A percentile compares a stretch with the other conserved stretches of the same genome.
These are phyloP conservation scores for Mycena pura DNA, from an alignment of 768 basidiomycete species.

Conservation along the genomic window DNA sequence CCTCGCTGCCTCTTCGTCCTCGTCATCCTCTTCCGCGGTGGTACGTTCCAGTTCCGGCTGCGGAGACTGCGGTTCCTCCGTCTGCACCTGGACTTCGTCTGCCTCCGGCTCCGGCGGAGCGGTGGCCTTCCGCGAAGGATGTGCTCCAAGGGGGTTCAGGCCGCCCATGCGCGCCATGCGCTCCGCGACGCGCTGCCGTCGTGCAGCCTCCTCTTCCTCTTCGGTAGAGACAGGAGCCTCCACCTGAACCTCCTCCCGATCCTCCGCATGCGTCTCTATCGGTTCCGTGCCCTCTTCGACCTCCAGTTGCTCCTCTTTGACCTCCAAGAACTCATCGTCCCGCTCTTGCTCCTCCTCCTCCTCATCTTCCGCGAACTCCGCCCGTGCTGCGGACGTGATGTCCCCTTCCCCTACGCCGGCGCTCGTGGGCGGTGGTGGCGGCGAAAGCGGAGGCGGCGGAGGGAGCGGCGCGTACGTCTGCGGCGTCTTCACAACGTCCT, in stretches of 20 bases:
- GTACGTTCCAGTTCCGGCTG: neutral
- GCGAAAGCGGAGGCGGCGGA: neutral
- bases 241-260: neutral
- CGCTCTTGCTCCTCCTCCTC: neutral
- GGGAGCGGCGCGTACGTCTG: neutral
- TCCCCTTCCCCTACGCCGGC: constrained; percentile 7
- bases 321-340: too few species aligned
- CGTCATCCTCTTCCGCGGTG: constrained; percentile 30
- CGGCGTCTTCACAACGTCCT: constrained; percentile 13
- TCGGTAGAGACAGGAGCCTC: constrained; percentile 20
- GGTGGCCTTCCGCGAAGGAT: constrained; percentile 29
- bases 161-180: constrained; percentile 69
- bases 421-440: neutral
- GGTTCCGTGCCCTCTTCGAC: neutral
- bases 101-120: constrained; percentile 8
- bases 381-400: constrained; percentile 4
- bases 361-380: constrained; percentile 1
- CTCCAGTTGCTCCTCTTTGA: too few species aligned
- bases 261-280: neutral
- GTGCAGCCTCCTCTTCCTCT: constrained; percentile 51
- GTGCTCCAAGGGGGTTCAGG: constrained; percentile 59
- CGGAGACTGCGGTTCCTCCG: neutral
- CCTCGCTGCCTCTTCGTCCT: constrained; percentile 60
- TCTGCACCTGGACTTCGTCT: constrained; percentile 13
- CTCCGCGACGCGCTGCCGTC: constrained; percentile 51